Conservation (phyloP, 306 rosid genomes). For the Lathyrus tuberosus region DNA sequence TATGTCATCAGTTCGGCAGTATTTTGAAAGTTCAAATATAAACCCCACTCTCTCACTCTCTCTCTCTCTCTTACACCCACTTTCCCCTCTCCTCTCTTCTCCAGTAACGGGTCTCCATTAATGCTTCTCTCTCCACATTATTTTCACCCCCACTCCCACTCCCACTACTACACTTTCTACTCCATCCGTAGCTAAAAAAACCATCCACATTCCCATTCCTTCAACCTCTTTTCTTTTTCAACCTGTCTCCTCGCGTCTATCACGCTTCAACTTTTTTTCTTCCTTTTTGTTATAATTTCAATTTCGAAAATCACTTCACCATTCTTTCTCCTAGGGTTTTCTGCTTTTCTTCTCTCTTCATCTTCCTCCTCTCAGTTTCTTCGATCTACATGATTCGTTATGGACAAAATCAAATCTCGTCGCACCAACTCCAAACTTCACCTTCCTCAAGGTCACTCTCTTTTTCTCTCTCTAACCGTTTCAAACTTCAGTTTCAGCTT, state of each 20-base stretch:
- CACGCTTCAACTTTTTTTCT: not conserved
- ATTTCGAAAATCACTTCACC: not conserved
- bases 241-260: not conserved
- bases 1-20: not conserved
- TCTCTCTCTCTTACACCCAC: not conserved
- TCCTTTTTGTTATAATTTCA: not conserved
- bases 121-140: not conserved
- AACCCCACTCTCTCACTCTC: not conserved
- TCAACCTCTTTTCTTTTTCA: no score
- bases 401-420: conserved; percentile 60
- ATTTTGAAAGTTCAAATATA: not conserved
- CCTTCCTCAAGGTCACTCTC: conserved; percentile 52
- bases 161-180: conserved; percentile 10
- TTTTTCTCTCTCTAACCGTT: conserved; percentile 8
- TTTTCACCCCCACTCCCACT: not conserved
- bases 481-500: conserved; percentile 6
- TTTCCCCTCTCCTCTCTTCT: not conserved
- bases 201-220: conserved; percentile 6
- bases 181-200: conserved; percentile 13
- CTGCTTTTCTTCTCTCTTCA: not conserved
- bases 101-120: conserved; percentile 2
- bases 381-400: conserved; percentile 50
- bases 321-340: conserved; percentile 40
- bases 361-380: not conserved
- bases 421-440: conserved; percentile 48